Conservation (phyloP, 495 filamentous ascomycete genomes). For the Aspergillus diversus region DNA sequence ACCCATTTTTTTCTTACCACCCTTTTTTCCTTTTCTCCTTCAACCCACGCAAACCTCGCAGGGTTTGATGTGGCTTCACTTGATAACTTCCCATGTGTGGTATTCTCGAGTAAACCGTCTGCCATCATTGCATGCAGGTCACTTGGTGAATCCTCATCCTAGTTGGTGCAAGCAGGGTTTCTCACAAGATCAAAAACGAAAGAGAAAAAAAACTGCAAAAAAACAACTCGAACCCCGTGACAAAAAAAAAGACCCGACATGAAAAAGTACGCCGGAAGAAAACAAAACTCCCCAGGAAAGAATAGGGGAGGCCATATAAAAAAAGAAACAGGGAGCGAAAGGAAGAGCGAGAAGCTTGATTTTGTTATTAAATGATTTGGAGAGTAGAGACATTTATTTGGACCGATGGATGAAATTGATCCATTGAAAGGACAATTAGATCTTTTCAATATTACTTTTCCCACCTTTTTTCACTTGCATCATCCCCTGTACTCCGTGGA, state of each 20-base stretch:
- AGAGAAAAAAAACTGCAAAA: conserved; percentile 22
- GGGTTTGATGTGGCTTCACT: conserved; percentile 44
- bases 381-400: conserved; percentile 18
- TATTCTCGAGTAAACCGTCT: conserved; percentile 6
- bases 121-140: background rate
- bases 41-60: conserved; percentile 14
- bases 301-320: conserved; percentile 7
- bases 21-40: conserved; percentile 16
- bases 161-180: conserved; percentile 28
- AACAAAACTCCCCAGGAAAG: conserved; percentile 1
- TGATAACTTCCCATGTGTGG: conserved; percentile 9
- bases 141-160: conserved; percentile 9
- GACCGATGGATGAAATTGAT: conserved; percentile 18
- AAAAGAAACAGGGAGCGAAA: conserved; percentile 21
- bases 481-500: background rate
- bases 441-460: conserved; percentile 12
- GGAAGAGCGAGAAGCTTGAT: conserved; percentile 6
- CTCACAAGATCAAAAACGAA: conserved; percentile 28
- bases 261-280: conserved; percentile 17
- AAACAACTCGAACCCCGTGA: conserved; percentile 11
- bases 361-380: conserved; percentile 27
- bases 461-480: background rate
- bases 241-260: conserved; percentile 16
- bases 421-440: conserved; percentile 22
- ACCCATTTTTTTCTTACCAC: conserved; percentile 16